Evolutionary conservation across 306 rosid species (phyloP).

Genomic region (Vicia sativa): DNA sequence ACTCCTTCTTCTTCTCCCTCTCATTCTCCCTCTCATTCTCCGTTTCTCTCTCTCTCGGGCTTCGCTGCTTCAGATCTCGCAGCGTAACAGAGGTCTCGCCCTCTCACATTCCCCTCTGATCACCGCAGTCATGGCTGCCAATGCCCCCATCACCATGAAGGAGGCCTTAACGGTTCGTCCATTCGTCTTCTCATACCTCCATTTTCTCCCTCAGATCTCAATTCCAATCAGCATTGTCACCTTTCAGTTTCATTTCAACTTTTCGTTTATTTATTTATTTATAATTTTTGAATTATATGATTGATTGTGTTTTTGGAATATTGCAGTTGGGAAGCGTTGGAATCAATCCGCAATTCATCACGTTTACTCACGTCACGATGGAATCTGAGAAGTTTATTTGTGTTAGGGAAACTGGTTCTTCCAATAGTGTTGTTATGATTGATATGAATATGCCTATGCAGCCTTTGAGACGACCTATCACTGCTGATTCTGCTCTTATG

Average conservation of each 20-base stretch:
- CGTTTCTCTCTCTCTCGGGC: not conserved
- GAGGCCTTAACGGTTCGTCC: conserved; percentile 67
- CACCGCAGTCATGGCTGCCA: conserved; percentile 55
- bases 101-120: not conserved
- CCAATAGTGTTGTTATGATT: conserved; percentile 70
- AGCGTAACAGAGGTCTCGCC: conserved; percentile 23
- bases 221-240: conserved; percentile 13
- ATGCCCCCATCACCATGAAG: conserved; percentile 71
- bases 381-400: conserved; percentile 84
- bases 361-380: conserved; percentile 83
- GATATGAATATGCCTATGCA: conserved; percentile 84
- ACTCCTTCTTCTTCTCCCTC: conserved; percentile 39
- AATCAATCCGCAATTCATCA: conserved; percentile 71
- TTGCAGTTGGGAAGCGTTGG: conserved; percentile 72
- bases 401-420: conserved; percentile 79
- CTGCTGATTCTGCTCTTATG: conserved; percentile 86
- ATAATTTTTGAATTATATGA: not conserved
- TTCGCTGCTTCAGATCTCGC: conserved; percentile 53
- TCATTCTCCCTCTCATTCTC: not conserved
- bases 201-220: conserved; percentile 35
- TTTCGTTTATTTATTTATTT: no score
- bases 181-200: not conserved
- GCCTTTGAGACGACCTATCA: conserved; percentile 80
- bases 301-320: not conserved
- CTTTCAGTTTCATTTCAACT: no score